Base-by-base conservation (phyloP, 2,329 filamentous ascomycete genomes). In the Fusarium circinatum region DNA sequence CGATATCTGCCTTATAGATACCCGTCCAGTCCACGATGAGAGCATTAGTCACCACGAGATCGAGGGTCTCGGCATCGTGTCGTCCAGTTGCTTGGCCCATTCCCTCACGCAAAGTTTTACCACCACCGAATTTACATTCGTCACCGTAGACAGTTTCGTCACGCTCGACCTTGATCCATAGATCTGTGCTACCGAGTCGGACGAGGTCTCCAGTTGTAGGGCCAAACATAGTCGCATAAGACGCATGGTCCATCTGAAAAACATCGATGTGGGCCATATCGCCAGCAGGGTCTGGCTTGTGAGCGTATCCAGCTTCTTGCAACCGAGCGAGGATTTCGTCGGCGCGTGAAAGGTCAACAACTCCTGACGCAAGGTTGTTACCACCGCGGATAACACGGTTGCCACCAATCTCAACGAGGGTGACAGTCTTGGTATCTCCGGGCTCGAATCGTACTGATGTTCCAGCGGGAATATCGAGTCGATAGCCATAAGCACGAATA, bases 1-100 rank as follows among this genome's bases (percentile, higher is more conserved):
- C 96, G 80, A 98, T 97, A 81, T 98, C 96, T 11, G 95, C 96
- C 85, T 98, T 98, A 87, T 94, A 97, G 79, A 98, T 98, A 54
- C 96, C 96, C 3, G 89, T 92, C 89, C 93, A 97, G 84, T 98
- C 96, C 26, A 98, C 88, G 42, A 98, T 92, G 73, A 98, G 84
- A 10, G 95, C 96, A 78, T 98, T 98, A 4, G 92, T 94, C 68
- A 98, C 90, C 30, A 98, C 94, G 52, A 96, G 89, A 80, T 98
- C 96, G 66, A 98, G 84, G 30, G 90, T 90, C 30, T 95, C 91
- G 6, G 87, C 85, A 77, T 96, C 92, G 0, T 88, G 83, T 48
- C 94, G 88, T 9, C 94, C 95, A 30, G 92, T 92, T 10, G 95
- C 94, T 84, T 98, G 95, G 7, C 95, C 96, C 95, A 98, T 98